phyloP scores from a whole-genome alignment of 768 basidiomycete species.

The Mycena albidolilacea region DNA sequence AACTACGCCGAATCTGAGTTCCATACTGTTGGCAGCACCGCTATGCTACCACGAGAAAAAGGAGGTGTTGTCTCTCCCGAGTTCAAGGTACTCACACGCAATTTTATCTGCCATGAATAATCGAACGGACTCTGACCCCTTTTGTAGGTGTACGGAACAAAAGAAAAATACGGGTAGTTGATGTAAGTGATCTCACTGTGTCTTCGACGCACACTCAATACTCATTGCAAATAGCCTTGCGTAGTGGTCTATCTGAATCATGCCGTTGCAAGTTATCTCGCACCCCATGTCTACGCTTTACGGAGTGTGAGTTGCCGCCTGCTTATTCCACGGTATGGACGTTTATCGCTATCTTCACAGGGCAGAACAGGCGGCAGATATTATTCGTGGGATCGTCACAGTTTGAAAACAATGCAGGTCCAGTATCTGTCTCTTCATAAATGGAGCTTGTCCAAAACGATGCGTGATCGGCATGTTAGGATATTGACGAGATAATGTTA shows the following conservation, averaged over 20 bases:
- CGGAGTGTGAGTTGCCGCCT: constrained; percentile 15
- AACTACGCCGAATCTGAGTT: constrained; percentile 31
- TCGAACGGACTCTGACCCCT: background rate
- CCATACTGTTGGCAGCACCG: constrained; percentile 23
- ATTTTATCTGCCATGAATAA: too few species aligned
- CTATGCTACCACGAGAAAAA: constrained; percentile 24
- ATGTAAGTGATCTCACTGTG: constrained; percentile 8
- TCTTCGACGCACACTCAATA: background rate
- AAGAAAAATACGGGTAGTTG: constrained; percentile 33
- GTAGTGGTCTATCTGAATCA: constrained; percentile 18
- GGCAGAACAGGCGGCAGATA: constrained; percentile 31
- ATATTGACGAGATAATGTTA: too few species aligned
- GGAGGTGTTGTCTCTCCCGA: constrained; percentile 30
- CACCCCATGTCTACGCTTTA: constrained; percentile 32
- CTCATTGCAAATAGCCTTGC: background rate
- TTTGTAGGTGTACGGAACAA: constrained; percentile 33
- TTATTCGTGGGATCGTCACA: constrained; percentile 27
- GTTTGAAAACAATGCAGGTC: background rate
- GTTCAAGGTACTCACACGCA: background rate
- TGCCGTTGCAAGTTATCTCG: constrained; percentile 25
- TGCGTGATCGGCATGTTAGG: too few species aligned
- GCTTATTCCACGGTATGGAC: background rate
- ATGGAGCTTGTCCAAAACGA: too few species aligned
- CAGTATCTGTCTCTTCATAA: too few species aligned
- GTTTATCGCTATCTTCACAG: background rate